phyloP scores from a whole-genome alignment of 768 basidiomycete species.

The Auriscalpium orientale region DNA sequence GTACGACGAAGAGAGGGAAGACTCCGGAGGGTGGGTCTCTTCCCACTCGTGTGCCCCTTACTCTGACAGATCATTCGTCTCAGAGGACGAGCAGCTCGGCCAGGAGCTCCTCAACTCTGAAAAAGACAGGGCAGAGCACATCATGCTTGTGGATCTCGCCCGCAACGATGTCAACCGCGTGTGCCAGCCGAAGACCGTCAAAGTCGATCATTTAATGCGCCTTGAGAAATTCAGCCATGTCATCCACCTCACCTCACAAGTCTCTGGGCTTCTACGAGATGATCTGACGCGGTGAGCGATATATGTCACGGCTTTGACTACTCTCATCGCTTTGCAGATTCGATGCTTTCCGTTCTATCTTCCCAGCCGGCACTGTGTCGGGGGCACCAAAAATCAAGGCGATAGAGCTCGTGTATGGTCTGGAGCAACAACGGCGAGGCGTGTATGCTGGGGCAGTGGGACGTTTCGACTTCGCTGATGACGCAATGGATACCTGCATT shows the following conservation, averaged over 20 bases:
- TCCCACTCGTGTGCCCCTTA: slow-evolving; percentile 1
- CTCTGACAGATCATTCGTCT: slow-evolving; percentile 1
- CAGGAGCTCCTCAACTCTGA: slow-evolving; percentile 71
- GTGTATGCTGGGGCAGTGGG: slow-evolving; percentile 97
- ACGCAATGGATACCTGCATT: slow-evolving; percentile 98
- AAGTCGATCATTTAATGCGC: slow-evolving; percentile 91
- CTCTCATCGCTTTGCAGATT: slow-evolving; percentile 46
- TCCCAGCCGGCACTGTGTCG: slow-evolving; percentile 97
- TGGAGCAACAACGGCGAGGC: slow-evolving; percentile 86
- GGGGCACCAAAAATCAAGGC: slow-evolving; percentile 99
- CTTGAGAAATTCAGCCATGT: slow-evolving; percentile 97
- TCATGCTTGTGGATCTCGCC: slow-evolving; percentile 98
- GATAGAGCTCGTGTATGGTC: slow-evolving; percentile 79
- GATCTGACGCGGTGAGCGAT: slow-evolving; percentile 67
- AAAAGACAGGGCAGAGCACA: slow-evolving; percentile 96
- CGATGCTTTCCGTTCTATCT: slow-evolving; percentile 97
- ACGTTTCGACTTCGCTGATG: slow-evolving; percentile 91
- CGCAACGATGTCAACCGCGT: slow-evolving; percentile 98
- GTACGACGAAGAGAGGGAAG: slow-evolving; percentile 84
- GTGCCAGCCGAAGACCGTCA: slow-evolving; percentile 90
- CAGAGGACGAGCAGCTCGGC: slow-evolving; percentile 84
- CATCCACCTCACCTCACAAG: slow-evolving; percentile 93
- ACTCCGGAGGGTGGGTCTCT: slow-evolving; percentile 65
- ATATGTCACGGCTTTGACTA: not conserved
- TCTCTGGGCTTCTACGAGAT: slow-evolving; percentile 77